phyloP scores from a whole-genome alignment of 2,329 filamentous ascomycete genomes.

The Arthrocladium fulminans region DNA sequence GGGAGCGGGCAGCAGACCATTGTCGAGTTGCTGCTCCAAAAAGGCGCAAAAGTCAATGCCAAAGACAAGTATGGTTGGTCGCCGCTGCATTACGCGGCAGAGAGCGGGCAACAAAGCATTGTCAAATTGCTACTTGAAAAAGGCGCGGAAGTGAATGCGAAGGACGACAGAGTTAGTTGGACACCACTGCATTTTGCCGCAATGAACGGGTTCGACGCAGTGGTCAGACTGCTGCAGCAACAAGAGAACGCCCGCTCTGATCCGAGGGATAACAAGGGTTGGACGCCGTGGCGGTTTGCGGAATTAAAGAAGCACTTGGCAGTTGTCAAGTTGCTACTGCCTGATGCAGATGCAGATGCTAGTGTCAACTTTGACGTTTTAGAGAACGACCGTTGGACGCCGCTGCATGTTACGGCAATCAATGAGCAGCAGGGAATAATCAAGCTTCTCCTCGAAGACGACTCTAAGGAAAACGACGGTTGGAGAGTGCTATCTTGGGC shows the following conservation, averaged over 20 bases:
- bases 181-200: neutral
- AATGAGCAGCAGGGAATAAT: too few relatives aligned
- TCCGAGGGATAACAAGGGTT: neutral
- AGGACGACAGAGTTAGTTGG: neutral
- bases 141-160: neutral
- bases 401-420: neutral
- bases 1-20: neutral
- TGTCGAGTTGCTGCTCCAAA: neutral
- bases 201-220: conserved; percentile 8
- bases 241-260: conserved; percentile 8
- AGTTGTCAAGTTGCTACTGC: conserved; percentile 11
- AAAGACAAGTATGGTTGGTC: neutral
- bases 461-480: too few relatives aligned
- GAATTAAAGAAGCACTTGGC: neutral
- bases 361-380: neutral
- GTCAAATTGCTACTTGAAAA: conserved; percentile 12
- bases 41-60: neutral
- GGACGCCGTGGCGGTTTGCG: neutral
- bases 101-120: neutral
- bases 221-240: conserved; percentile 13
- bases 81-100: conserved; percentile 1
- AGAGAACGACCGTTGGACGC: neutral
- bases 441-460: too few relatives aligned
- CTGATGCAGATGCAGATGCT: neutral
- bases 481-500: too few relatives aligned